These are phyloP conservation scores for Colletotrichum sp. DNA, from an alignment of 2,329 filamentous ascomycete genomes.

Conservation along the genomic window DNA sequence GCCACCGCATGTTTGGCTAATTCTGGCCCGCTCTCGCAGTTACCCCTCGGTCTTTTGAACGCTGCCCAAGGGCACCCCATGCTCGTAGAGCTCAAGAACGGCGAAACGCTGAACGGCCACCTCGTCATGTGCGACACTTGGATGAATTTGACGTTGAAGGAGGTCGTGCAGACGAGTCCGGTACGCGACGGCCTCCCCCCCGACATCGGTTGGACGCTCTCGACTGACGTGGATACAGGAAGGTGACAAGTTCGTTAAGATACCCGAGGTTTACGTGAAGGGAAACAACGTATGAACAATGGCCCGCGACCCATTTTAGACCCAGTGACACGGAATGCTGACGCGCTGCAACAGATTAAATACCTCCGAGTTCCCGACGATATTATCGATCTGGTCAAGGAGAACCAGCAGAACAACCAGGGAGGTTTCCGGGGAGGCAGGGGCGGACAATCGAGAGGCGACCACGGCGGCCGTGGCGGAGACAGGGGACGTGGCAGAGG, in stretches of 20 bases:
- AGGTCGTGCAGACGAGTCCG: constrained; percentile 94
- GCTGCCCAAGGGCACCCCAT: constrained; percentile 97
- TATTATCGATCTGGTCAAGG: constrained; percentile 92
- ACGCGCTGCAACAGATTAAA: constrained; percentile 78
- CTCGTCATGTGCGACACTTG: constrained; percentile 97
- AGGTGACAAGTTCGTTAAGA: constrained; percentile 88
- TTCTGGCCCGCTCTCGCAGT: constrained; percentile 40
- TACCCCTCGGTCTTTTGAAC: constrained; percentile 84
- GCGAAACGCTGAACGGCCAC: constrained; percentile 96
- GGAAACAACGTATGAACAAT: constrained; percentile 85
- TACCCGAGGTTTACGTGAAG: constrained; percentile 94
- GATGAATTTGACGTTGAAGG: constrained; percentile 98
- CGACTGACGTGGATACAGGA: constrained; percentile 59
- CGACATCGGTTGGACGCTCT: background rate
- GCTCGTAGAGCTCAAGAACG: constrained; percentile 96
- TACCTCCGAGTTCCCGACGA: constrained; percentile 96
- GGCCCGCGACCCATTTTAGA: too few species aligned
- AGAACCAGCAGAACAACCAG: constrained; percentile 80
- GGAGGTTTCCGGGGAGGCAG: constrained; percentile 69
- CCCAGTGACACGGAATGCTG: background rate
- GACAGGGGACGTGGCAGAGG: constrained; percentile 61
- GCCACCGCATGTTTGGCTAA: background rate
- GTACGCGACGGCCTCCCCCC: constrained; percentile 42
- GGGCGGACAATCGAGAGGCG: constrained; percentile 62
- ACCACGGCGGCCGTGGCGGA: constrained; percentile 61